phyloP scores from a whole-genome alignment of 257 asterid species.

The Coffea eugenioides region DNA sequence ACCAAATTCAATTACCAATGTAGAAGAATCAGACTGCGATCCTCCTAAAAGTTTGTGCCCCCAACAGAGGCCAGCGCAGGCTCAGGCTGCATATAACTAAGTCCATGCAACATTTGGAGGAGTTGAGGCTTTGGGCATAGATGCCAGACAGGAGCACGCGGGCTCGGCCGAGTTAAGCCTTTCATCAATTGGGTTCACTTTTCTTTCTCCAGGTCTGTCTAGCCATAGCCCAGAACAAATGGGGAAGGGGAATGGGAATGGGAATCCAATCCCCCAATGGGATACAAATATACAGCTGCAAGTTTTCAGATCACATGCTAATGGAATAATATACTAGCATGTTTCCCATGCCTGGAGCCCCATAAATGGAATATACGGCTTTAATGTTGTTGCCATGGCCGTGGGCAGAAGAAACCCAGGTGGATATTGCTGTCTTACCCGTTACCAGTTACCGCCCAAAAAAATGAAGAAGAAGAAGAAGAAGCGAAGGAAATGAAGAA shows the following conservation, averaged over 20 bases:
- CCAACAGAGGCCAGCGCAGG: neutral
- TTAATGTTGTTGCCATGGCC: neutral
- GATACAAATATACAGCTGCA: neutral
- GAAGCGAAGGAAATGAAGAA: no score
- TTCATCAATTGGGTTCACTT: neutral
- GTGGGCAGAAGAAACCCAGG: neutral
- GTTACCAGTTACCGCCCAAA: no score
- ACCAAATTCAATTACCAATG: neutral
- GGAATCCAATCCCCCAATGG: neutral
- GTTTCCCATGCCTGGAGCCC: neutral
- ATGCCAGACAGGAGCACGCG: neutral
- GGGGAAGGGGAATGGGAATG: neutral
- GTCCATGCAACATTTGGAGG: no score
- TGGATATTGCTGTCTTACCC: neutral
- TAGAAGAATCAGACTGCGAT: neutral
- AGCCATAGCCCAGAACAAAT: neutral
- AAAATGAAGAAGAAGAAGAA: no score
- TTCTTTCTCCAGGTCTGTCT: neutral
- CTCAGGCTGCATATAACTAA: neutral
- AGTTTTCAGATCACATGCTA: neutral
- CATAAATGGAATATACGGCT: neutral
- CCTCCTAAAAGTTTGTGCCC: conserved; percentile 1
- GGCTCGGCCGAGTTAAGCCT: neutral
- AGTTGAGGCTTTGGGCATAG: no score
- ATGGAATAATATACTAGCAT: no score